Evolutionary conservation across 2,329 filamentous ascomycete species (phyloP).

Genomic region (Aspergillus tanneri): DNA sequence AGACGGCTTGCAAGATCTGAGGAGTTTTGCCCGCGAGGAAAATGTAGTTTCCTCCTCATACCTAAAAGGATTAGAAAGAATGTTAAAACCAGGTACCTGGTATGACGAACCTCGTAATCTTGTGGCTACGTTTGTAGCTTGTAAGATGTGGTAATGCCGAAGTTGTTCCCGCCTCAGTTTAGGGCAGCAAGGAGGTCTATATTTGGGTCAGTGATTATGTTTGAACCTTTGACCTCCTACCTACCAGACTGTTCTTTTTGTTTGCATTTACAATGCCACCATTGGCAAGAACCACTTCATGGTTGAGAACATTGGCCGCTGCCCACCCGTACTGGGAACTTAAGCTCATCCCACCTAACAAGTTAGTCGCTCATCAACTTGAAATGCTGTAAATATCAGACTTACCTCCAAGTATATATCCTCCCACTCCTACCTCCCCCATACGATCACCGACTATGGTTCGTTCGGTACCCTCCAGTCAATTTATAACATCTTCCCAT

Average conservation of each 20-base stretch:
- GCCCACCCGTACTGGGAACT: slow-evolving; percentile 53
- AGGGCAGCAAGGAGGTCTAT: slow-evolving; percentile 43
- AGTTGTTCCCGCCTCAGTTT: slow-evolving; percentile 47
- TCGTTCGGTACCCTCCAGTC: slow-evolving; percentile 27
- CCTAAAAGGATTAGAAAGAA: slow-evolving; percentile 14
- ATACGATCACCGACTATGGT: slow-evolving; percentile 48
- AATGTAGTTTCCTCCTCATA: slow-evolving; percentile 52
- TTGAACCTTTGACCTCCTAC: not conserved
- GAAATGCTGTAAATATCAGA: not conserved
- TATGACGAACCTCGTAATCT: slow-evolving; percentile 8
- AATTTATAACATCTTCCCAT: slow-evolving; percentile 37
- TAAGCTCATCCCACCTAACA: slow-evolving; percentile 46
- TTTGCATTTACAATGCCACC: slow-evolving; percentile 46
- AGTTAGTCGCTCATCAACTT: no score
- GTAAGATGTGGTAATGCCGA: slow-evolving; percentile 46
- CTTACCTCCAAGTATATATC: slow-evolving; percentile 47
- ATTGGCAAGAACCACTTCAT: slow-evolving; percentile 50
- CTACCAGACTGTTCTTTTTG: slow-evolving; percentile 32
- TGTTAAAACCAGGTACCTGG: not conserved
- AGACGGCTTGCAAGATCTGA: slow-evolving; percentile 32
- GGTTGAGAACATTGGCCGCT: slow-evolving; percentile 49
- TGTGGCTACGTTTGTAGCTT: slow-evolving; percentile 35
- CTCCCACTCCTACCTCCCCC: slow-evolving; percentile 50
- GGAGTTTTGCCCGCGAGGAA: slow-evolving; percentile 40
- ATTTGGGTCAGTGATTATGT: not conserved